Conservation (phyloP, 345 rosid species). For the Dovyalis caffra region DNA sequence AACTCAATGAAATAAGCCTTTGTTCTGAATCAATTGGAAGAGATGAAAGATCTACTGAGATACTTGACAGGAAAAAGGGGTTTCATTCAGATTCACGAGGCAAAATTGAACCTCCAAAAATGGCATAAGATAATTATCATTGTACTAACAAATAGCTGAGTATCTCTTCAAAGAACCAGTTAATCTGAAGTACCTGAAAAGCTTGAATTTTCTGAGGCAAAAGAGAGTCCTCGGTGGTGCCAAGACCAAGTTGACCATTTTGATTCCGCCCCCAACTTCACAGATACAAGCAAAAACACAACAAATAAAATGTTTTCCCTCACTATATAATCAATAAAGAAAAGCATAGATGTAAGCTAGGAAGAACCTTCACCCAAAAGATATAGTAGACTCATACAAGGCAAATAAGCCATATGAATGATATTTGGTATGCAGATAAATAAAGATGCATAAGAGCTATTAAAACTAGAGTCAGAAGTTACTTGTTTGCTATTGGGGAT, state of each 20-base stretch:
- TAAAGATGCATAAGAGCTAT: background rate
- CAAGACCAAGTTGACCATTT: conserved; percentile 99
- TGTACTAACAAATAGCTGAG: too few species aligned
- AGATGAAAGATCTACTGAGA: background rate
- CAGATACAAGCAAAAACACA: conserved; percentile 10
- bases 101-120: background rate
- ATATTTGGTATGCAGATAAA: background rate
- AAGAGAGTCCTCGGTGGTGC: conserved; percentile 77
- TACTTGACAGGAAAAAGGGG: background rate
- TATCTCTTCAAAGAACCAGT: background rate
- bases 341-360: background rate
- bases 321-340: background rate
- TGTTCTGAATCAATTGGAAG: background rate
- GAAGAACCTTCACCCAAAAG: background rate
- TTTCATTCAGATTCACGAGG: background rate
- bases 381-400: background rate
- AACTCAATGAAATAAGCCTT: background rate
- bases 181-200: conserved; percentile 57
- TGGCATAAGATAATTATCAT: background rate
- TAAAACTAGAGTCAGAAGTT: background rate
- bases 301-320: conserved; percentile 8
- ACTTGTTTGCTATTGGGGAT: too few species aligned
- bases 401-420: background rate
- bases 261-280: conserved; percentile 99
- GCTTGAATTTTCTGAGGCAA: conserved; percentile 88